Conservation (phyloP, 257 asterid species). For the Capsicum chinense region DNA sequence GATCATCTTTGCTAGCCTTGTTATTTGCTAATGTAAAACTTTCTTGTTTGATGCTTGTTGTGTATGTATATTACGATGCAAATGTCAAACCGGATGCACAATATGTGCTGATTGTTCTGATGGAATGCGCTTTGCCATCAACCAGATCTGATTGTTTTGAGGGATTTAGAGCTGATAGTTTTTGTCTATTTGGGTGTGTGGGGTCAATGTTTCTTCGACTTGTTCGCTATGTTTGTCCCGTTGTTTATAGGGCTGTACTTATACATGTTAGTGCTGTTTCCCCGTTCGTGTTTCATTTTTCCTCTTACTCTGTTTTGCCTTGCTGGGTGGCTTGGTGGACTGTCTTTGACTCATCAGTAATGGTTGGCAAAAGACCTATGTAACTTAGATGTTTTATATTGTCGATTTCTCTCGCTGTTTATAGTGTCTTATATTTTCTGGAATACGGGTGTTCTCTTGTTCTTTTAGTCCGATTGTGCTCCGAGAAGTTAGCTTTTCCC, state of each 20-base stretch:
- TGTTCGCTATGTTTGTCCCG: conserved; percentile 31
- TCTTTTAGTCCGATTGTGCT: neutral
- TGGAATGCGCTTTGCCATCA: neutral
- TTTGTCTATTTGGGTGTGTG: conserved; percentile 42
- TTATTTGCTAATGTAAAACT: neutral
- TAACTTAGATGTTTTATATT: neutral
- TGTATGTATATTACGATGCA: neutral
- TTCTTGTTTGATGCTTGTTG: conserved; percentile 27
- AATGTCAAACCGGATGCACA: neutral
- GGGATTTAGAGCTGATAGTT: neutral
- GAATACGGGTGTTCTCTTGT: neutral
- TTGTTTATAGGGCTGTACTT: no score
- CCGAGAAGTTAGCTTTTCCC: neutral
- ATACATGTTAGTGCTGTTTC: neutral
- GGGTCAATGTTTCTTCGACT: conserved; percentile 37
- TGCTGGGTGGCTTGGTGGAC: neutral
- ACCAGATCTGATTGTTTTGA: no score
- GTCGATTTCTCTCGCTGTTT: neutral
- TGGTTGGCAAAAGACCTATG: neutral
- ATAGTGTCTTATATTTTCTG: neutral
- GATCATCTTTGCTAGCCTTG: neutral
- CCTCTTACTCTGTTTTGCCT: neutral
- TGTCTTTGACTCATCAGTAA: neutral
- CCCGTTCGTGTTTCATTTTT: neutral
- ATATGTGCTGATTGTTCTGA: conserved; percentile 26